Percentiles rank a stretch among this genome's conserved stretches.
Evolutionary conservation across 176 grass and related monocot genomes (phyloP).

Genomic region (Raddia guianensis): DNA sequence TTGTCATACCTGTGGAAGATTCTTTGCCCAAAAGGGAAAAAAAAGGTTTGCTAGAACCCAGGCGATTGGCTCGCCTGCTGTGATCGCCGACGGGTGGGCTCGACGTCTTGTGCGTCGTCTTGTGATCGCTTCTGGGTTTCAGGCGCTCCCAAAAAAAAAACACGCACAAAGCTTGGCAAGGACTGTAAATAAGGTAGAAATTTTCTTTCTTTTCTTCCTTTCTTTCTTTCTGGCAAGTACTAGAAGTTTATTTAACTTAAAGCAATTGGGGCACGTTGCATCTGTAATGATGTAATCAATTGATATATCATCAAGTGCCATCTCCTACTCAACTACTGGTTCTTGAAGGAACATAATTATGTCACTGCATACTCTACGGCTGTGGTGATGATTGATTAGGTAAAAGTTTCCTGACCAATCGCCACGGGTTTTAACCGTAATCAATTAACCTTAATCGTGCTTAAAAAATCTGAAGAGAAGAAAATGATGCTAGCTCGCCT

Average conservation of each 20-base stretch:
- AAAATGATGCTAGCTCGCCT: no score
- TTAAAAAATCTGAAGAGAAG: background rate
- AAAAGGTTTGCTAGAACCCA: no score
- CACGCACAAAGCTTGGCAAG: background rate
- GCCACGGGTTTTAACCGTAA: background rate
- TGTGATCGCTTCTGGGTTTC: no score
- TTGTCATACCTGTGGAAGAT: constrained; percentile 9
- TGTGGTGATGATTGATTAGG: no score
- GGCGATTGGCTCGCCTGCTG: no score
- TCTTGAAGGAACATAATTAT: background rate
- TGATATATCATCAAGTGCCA: background rate
- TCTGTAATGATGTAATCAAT: background rate
- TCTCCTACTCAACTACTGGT: background rate
- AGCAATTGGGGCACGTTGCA: background rate
- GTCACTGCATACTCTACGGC: background rate
- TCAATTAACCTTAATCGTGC: background rate
- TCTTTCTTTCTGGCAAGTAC: background rate
- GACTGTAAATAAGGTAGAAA: background rate
- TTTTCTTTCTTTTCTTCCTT: background rate
- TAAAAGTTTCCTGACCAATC: no score
- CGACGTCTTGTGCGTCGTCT: no score
- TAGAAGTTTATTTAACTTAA: background rate
- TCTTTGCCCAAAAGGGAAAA: background rate
- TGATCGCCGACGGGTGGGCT: no score
- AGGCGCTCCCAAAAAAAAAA: no score